These are phyloP conservation scores for Coelastrella sp. DNA, from an alignment of 139 green algal genomes.

Conservation along the genomic window DNA sequence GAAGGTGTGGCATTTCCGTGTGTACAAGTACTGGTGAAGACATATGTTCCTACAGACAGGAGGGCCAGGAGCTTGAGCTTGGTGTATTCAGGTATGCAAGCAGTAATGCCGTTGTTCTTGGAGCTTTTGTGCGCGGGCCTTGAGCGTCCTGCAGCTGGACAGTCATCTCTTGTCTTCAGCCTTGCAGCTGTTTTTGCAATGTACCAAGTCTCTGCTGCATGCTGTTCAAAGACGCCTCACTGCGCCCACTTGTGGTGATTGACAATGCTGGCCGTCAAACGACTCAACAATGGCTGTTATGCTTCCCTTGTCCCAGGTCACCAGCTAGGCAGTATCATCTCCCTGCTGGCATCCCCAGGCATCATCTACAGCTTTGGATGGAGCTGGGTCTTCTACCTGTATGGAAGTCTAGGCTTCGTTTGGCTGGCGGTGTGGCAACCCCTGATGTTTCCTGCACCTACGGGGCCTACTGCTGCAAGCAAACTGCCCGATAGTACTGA, in stretches of 20 bases:
- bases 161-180: background rate
- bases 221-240: too few relatives aligned
- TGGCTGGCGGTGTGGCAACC: background rate
- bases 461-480: background rate
- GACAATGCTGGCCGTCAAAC: too few relatives aligned
- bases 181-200: background rate
- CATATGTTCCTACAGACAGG: background rate
- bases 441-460: background rate
- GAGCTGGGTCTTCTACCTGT: background rate
- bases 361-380: background rate
- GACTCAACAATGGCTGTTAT: background rate
- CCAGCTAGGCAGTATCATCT: slow-evolving; percentile 12
- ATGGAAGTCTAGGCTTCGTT: background rate
- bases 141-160: background rate
- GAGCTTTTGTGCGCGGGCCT: too few relatives aligned
- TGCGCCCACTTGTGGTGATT: too few relatives aligned
- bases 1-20: slow-evolving; percentile 12
- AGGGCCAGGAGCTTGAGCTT: background rate
- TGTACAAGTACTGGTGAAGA: slow-evolving; percentile 13
- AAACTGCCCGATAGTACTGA: background rate
- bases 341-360: background rate
- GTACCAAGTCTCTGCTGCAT: too few relatives aligned
- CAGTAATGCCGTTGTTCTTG: too few relatives aligned
- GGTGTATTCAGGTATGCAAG: background rate
- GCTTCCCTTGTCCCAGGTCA: background rate